Conservation (phyloP, 139 green algal genomes). For the Tetradesmus lagerheimii region DNA sequence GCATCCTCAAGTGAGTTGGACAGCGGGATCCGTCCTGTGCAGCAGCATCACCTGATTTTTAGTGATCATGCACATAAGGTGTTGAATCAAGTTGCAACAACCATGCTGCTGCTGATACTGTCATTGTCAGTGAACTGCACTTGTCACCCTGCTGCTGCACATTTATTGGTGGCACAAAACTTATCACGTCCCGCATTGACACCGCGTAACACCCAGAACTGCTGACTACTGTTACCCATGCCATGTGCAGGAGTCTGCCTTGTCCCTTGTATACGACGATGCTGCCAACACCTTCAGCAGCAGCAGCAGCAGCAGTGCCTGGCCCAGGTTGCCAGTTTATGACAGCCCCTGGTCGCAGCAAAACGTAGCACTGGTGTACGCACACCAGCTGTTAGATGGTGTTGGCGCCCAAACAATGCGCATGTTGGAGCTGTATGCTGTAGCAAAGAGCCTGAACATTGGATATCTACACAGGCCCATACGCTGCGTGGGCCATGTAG, state of each 20-base stretch:
- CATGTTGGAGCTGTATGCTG: neutral
- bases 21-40: neutral
- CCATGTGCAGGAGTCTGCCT: neutral
- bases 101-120: neutral
- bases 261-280: too few species aligned
- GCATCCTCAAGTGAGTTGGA: neutral
- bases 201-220: too few species aligned
- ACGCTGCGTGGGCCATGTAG: slow-evolving; percentile 10
- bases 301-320: neutral
- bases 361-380: slow-evolving; percentile 13
- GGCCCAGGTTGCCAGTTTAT: neutral
- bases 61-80: too few species aligned
- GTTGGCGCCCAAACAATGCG: slow-evolving; percentile 26
- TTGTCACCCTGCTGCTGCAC: too few species aligned
- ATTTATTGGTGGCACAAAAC: too few species aligned
- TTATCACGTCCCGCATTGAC: too few species aligned
- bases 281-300: neutral
- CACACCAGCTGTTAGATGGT: neutral
- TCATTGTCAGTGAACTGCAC: neutral
- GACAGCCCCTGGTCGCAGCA: neutral
- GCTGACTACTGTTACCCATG: too few species aligned
- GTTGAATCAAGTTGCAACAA: neutral
- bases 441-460: slow-evolving; percentile 5
- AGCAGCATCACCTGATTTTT: too few species aligned
- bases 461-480: neutral